phyloP scores from a whole-genome alignment of 768 basidiomycete species.

The Rhodotorula diobovata region DNA sequence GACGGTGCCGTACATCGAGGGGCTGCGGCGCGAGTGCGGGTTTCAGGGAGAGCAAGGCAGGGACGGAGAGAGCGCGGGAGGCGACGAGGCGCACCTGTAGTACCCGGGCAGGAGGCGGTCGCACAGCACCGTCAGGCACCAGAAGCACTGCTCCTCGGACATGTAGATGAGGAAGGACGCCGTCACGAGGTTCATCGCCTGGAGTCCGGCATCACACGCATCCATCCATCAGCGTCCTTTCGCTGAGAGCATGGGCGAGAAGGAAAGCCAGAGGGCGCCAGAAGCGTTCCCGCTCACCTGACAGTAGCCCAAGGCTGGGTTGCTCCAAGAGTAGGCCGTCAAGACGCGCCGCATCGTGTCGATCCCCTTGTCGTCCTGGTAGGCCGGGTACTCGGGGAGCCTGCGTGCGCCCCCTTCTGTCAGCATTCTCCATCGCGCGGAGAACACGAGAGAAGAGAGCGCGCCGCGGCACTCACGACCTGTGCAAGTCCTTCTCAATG shows the following conservation, averaged over 20 bases:
- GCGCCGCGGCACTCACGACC: slow-evolving; percentile 45
- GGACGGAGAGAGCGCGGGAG: no score
- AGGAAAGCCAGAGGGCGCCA: slow-evolving; percentile 41
- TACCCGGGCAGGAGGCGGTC: slow-evolving; percentile 95
- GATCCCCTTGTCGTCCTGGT: slow-evolving; percentile 85
- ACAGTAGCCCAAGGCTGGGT: slow-evolving; percentile 56
- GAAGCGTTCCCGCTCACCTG: slow-evolving; percentile 13
- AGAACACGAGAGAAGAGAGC: neutral
- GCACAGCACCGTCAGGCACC: slow-evolving; percentile 90
- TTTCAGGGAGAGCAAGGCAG: neutral
- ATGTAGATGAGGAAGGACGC: slow-evolving; percentile 96
- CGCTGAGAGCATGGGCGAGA: no score
- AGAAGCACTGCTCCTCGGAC: slow-evolving; percentile 98
- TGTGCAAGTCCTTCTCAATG: slow-evolving; percentile 95
- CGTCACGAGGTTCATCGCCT: slow-evolving; percentile 98
- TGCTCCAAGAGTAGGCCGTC: slow-evolving; percentile 91
- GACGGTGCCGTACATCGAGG: slow-evolving; percentile 97
- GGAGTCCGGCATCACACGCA: slow-evolving; percentile 54
- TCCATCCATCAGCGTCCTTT: slow-evolving; percentile 61
- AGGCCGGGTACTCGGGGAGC: slow-evolving; percentile 93
- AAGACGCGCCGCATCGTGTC: slow-evolving; percentile 76
- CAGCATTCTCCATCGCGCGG: no score
- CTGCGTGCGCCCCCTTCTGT: slow-evolving; percentile 50
- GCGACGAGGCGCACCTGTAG: slow-evolving; percentile 63
- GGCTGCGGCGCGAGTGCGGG: slow-evolving; percentile 53